These are phyloP conservation scores for Roridomyces roridus DNA, from an alignment of 768 basidiomycete species.

Conservation along the genomic window DNA sequence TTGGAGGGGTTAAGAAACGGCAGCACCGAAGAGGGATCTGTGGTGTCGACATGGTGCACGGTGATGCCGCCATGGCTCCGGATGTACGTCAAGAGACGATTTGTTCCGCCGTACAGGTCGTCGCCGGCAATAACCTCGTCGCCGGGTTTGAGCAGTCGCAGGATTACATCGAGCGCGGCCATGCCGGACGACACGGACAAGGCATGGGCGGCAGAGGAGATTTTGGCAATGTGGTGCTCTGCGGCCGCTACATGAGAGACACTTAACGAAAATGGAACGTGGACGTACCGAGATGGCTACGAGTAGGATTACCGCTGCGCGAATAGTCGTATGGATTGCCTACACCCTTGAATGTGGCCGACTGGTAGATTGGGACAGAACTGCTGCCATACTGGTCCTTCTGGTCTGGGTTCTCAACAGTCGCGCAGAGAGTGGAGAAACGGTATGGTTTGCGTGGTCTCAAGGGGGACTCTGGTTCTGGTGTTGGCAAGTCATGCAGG, in stretches of 20 bases:
- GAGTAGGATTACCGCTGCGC: conserved; percentile 94
- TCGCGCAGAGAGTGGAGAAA: conserved; percentile 92
- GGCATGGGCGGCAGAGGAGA: conserved; percentile 90
- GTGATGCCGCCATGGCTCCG: conserved; percentile 85
- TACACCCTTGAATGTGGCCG: conserved; percentile 96
- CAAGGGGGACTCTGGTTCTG: conserved; percentile 80
- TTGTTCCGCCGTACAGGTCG: conserved; percentile 97
- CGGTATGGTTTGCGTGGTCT: conserved; percentile 75
- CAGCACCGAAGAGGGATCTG: conserved; percentile 66
- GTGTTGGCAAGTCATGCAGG: conserved; percentile 72
- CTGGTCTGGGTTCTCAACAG: conserved; percentile 88
- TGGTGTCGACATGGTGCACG: conserved; percentile 95
- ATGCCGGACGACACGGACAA: conserved; percentile 96
- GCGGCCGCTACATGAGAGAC: conserved; percentile 17
- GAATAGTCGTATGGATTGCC: conserved; percentile 91
- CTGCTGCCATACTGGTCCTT: conserved; percentile 97
- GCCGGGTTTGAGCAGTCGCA: conserved; percentile 93
- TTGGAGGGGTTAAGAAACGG: conserved; percentile 72
- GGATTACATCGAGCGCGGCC: conserved; percentile 96
- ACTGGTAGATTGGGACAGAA: conserved; percentile 97
- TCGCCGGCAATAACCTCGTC: conserved; percentile 96
- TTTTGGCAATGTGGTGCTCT: conserved; percentile 98
- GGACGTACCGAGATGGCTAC: conserved; percentile 85
- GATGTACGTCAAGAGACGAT: conserved; percentile 91
- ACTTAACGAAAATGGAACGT: conserved; percentile 5